phyloP scores from a whole-genome alignment of 306 rosid species.

The Potentilla sterilis region DNA sequence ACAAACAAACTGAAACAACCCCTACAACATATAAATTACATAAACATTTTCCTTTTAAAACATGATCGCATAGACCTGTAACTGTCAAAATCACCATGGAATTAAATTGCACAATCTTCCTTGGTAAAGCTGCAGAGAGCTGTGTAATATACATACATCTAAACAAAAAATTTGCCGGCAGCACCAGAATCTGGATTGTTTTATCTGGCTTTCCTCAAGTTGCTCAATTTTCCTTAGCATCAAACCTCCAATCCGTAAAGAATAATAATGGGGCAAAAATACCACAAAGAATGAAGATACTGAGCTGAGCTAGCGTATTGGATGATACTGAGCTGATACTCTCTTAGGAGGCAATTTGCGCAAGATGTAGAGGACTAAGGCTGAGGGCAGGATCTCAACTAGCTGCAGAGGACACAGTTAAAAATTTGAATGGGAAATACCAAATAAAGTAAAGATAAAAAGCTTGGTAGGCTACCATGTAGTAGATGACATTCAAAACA shows the following conservation, averaged over 20 bases:
- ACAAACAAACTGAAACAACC: slow-evolving; percentile 8
- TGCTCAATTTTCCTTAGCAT: slow-evolving; percentile 31
- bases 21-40: slow-evolving; percentile 27
- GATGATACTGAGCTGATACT: slow-evolving; percentile 84
- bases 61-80: slow-evolving; percentile 28
- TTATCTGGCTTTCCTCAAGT: slow-evolving; percentile 23
- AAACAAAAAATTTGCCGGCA: slow-evolving; percentile 30
- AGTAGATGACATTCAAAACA: slow-evolving; percentile 67
- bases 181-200: slow-evolving; percentile 33
- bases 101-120: slow-evolving; percentile 24
- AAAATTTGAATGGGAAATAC: slow-evolving; percentile 12
- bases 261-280: slow-evolving; percentile 27
- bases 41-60: slow-evolving; percentile 11
- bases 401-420: slow-evolving; percentile 45
- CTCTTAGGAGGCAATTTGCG: slow-evolving; percentile 95
- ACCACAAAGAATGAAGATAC: slow-evolving; percentile 30
- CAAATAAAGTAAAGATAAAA: background rate
- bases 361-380: slow-evolving; percentile 81
- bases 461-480: slow-evolving; percentile 56
- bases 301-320: slow-evolving; percentile 51
- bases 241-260: slow-evolving; percentile 27
- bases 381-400: slow-evolving; percentile 94
- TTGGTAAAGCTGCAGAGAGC: slow-evolving; percentile 30
- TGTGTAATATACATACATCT: slow-evolving; percentile 28
- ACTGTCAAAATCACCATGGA: slow-evolving; percentile 34